Conservation (phyloP, 208 protist genomes). For the Crithidia thermophila region DNA sequence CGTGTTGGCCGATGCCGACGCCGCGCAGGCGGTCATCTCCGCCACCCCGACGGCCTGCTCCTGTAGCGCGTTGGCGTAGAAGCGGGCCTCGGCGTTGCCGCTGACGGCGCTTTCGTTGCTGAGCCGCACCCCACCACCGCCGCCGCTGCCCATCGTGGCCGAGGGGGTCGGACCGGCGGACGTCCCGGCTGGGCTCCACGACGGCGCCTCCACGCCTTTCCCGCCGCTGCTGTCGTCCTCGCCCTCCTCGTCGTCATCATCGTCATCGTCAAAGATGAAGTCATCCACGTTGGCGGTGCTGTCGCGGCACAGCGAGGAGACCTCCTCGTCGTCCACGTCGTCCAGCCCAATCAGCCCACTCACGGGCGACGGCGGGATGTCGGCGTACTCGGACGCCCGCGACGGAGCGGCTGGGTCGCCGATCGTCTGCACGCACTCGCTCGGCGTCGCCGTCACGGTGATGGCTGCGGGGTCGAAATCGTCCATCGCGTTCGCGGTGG, state of each 20-base stretch:
- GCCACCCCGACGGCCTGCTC: slow-evolving; percentile 35
- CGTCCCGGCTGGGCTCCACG: not conserved
- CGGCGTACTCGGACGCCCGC: slow-evolving; percentile 3
- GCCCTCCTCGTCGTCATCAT: slow-evolving; percentile 9
- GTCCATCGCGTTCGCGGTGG: not conserved
- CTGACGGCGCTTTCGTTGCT: not conserved
- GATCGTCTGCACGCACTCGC: slow-evolving; percentile 14
- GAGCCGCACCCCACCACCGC: not conserved
- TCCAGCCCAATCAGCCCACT: slow-evolving; percentile 13
- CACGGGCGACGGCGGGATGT: not conserved
- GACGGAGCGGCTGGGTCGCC: slow-evolving; percentile 4
- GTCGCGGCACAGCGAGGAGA: slow-evolving; percentile 28
- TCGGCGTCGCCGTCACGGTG: slow-evolving; percentile 12
- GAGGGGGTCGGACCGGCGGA: slow-evolving; percentile 9
- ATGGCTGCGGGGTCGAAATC: not conserved
- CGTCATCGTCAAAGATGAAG: slow-evolving; percentile 42
- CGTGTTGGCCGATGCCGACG: slow-evolving; percentile 5
- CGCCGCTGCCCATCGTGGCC: not conserved
- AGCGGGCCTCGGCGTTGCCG: slow-evolving; percentile 28
- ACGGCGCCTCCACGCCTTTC: not conserved
- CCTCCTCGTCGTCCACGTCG: slow-evolving; percentile 37
- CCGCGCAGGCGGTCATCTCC: slow-evolving; percentile 23
- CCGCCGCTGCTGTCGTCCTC: not conserved
- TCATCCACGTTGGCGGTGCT: slow-evolving; percentile 39
- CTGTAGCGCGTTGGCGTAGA: slow-evolving; percentile 47